These are phyloP conservation scores for Neurospora sp. DNA, from an alignment of 2,329 filamentous ascomycete genomes.

Conservation along the genomic window DNA sequence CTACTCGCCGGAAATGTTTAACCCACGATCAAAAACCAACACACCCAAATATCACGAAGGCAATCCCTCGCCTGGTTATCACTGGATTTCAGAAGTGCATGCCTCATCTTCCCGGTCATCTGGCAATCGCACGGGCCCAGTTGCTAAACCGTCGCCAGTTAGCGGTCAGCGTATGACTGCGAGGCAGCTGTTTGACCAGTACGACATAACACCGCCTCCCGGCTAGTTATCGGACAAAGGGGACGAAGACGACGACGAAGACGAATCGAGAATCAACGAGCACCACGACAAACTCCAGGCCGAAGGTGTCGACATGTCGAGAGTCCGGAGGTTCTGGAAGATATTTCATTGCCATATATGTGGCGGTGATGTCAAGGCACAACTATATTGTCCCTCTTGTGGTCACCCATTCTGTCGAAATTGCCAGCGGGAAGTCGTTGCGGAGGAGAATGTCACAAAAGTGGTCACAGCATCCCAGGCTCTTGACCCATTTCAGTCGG, in stretches of 20 bases:
- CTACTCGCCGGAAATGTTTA: neutral
- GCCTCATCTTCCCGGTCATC: neutral
- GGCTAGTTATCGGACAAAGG: slow-evolving; percentile 33
- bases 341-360: slow-evolving; percentile 48
- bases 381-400: slow-evolving; percentile 35
- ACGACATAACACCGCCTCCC: slow-evolving; percentile 34
- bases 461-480: neutral
- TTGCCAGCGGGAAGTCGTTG: slow-evolving; percentile 29
- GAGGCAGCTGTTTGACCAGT: slow-evolving; percentile 36
- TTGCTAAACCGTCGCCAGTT: neutral
- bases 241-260: slow-evolving; percentile 18
- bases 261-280: slow-evolving; percentile 12
- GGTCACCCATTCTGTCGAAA: slow-evolving; percentile 41
- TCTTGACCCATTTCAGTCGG: neutral
- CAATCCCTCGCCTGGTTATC: neutral
- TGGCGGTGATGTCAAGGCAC: slow-evolving; percentile 28
- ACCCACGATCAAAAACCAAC: neutral
- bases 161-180: slow-evolving; percentile 29
- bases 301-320: slow-evolving; percentile 24
- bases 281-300: neutral
- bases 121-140: neutral
- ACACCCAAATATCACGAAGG: neutral
- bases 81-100: neutral
- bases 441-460: slow-evolving; percentile 8
- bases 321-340: slow-evolving; percentile 21